Base-by-base conservation (phyloP, 495 filamentous ascomycete species). In the Penicillium chermesinum region DNA sequence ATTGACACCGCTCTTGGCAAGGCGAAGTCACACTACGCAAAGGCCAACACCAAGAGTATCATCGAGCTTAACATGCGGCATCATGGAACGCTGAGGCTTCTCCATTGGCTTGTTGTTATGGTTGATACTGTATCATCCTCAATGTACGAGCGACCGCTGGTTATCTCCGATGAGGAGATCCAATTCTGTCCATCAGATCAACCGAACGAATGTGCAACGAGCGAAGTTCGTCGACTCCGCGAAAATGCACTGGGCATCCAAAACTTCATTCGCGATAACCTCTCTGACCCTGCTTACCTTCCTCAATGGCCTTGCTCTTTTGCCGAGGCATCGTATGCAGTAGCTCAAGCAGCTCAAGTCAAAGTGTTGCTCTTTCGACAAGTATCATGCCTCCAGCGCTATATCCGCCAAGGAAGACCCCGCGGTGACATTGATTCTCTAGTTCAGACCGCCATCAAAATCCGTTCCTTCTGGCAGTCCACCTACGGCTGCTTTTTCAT, bases 21-120 rank as follows among this genome's bases (percentile, higher is more conserved):
- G n/a, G n/a, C n/a, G n/a, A n/a, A n/a, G n/a, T n/a, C n/a, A n/a
- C n/a, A n/a, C n/a, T n/a, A n/a, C n/a, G n/a, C n/a, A n/a, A n/a
- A n/a, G n/a, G n/a, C n/a, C n/a, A n/a, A n/a, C n/a, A n/a, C n/a
- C n/a, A n/a, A n/a, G n/a, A n/a, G n/a, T n/a, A n/a, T n/a, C n/a
- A n/a, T n/a, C n/a, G n/a, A n/a, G 25, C 25, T 30, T n/a, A 60
- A 46, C 15, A 17, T 45, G 8, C 64, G 65, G 16, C 57, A 76
- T 37, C 61, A 60, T 34, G 50, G 54, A 19, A 76, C 73, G 0
- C 53, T 76, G 5, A 60, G 64, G 35, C 64, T 72, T 13, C 50
- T 77, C 13, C 71, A 64, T 40, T 77, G 73, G 73, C 61, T 77
- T 13, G 70, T 63, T 0, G 54, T 77, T 12, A 77, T 76, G 73